Evolutionary conservation across 192 early-diverging fungal species (phyloP), one percentile per base, ranked within the genome.

Genomic region (Gonapodya prolifera): DNA sequence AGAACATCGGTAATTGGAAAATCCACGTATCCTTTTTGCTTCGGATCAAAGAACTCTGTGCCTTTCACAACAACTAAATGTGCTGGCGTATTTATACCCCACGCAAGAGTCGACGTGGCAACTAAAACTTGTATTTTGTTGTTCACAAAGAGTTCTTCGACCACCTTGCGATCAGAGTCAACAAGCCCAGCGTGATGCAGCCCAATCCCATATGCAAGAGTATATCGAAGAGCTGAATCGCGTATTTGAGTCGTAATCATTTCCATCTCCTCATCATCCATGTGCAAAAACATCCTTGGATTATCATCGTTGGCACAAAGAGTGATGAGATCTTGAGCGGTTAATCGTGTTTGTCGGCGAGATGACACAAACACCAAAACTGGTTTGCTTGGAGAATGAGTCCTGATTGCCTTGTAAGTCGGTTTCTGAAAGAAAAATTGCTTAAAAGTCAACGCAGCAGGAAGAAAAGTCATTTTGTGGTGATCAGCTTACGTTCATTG

Each of bases 331-430:
- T 98, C 98, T 82, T 94, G 94, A 8, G 98, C 95, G 0, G 98
- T 99, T 1, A 98, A 86, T 1, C 96, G 92, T 0, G 95, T 98
- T 83, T 99, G 98, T 29, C 96, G 88, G 77, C 98, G 92, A 1
- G 96, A 98, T 33, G 95, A 96, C 1, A 99, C 98, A 89, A 99
- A 98, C 0, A 99, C 93, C 70, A 99, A 94, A 16, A 96, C 95
- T 0, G 98, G 96, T 80, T 98, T 91, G 31, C 81, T 84, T 2
- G 95, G 94, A 23, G 98, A 98, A 80, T 99, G 95, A 0, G 93
- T 96, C 80, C 93, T 87, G 78, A 99, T 98, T 16, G 95, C 95
- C 0, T 91, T 83, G 79, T 96, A 99, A 0, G 95, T 94, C 0
- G 98, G 98, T 75, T 96, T 94, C 45, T 61, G 45, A 23, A 16